Conservation (phyloP, 768 basidiomycete genomes). For the Rickenella mellea region DNA sequence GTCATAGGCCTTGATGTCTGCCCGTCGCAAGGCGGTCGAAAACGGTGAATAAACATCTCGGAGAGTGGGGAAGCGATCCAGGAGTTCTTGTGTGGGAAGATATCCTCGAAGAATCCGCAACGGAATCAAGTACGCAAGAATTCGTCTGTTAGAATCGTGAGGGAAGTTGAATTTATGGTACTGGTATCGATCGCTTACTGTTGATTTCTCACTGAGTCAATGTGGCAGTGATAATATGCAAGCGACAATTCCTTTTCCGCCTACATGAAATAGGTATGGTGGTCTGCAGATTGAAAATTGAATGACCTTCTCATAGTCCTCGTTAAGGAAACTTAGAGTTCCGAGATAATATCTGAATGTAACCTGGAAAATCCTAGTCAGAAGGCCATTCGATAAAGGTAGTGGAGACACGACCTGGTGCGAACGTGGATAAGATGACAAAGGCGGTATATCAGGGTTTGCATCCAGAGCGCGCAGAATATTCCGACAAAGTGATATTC, state of each 20-base stretch:
- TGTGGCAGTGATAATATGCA: slow-evolving; percentile 80
- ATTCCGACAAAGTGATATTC: slow-evolving; percentile 86
- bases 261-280: slow-evolving; percentile 23
- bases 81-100: slow-evolving; percentile 64
- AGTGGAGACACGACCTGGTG: slow-evolving; percentile 59
- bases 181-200: slow-evolving; percentile 46
- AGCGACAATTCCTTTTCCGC: slow-evolving; percentile 80
- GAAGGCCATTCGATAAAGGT: not conserved
- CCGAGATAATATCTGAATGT: slow-evolving; percentile 93
- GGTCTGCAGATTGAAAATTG: not conserved
- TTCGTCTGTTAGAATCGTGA: slow-evolving; percentile 48
- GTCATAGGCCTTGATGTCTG: slow-evolving; percentile 79
- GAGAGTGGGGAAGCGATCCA: slow-evolving; percentile 66
- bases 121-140: slow-evolving; percentile 85
- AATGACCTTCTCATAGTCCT: slow-evolving; percentile 73
- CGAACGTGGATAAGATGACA: slow-evolving; percentile 67
- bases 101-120: slow-evolving; percentile 82
- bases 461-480: slow-evolving; percentile 83
- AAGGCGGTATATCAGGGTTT: slow-evolving; percentile 74
- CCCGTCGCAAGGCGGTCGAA: slow-evolving; percentile 63
- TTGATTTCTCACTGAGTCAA: slow-evolving; percentile 62
- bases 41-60: slow-evolving; percentile 73
- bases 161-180: not conserved
- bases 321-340: slow-evolving; percentile 88
- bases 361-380: slow-evolving; percentile 42